phyloP scores from a whole-genome alignment of 2,329 filamentous ascomycete genomes.

The Alternaria arbusti region DNA sequence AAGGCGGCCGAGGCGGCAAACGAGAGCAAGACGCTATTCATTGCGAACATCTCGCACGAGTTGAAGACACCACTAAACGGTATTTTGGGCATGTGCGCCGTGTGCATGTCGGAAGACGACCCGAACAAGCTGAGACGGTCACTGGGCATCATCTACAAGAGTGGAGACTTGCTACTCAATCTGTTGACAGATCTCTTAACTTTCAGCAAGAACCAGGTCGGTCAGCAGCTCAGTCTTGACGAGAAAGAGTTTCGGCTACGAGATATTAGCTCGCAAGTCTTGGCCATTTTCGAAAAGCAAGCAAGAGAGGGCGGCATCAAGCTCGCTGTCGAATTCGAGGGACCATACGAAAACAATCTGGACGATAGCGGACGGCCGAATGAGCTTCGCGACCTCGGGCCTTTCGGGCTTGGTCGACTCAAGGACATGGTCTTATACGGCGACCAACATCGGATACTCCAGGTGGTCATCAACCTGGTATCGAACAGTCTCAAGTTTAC shows the following conservation, averaged over 20 bases:
- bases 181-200: conserved; percentile 87
- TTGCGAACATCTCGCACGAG: conserved; percentile 89
- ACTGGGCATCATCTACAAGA: conserved; percentile 87
- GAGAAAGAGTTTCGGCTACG: conserved; percentile 83
- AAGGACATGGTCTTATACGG: conserved; percentile 90
- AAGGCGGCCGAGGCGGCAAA: conserved; percentile 94
- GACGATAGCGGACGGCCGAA: conserved; percentile 48
- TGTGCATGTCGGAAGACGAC: conserved; percentile 92
- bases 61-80: conserved; percentile 95
- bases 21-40: conserved; percentile 96
- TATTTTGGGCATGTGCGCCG: conserved; percentile 90
- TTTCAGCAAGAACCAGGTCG: conserved; percentile 95
- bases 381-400: conserved; percentile 65
- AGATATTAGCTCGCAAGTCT: conserved; percentile 82
- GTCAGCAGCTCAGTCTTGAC: conserved; percentile 80
- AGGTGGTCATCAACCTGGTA: conserved; percentile 92
- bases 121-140: conserved; percentile 78
- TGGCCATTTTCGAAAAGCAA: conserved; percentile 90
- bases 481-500: conserved; percentile 95
- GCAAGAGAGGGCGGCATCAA: conserved; percentile 79
- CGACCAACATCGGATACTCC: conserved; percentile 88
- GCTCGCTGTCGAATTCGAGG: conserved; percentile 74
- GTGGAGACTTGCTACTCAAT: conserved; percentile 81
- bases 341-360: conserved; percentile 51
- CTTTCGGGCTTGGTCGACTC: conserved; percentile 69